phyloP scores from a whole-genome alignment of 441 rosid genomes.

The Bruguiera hainesii region DNA sequence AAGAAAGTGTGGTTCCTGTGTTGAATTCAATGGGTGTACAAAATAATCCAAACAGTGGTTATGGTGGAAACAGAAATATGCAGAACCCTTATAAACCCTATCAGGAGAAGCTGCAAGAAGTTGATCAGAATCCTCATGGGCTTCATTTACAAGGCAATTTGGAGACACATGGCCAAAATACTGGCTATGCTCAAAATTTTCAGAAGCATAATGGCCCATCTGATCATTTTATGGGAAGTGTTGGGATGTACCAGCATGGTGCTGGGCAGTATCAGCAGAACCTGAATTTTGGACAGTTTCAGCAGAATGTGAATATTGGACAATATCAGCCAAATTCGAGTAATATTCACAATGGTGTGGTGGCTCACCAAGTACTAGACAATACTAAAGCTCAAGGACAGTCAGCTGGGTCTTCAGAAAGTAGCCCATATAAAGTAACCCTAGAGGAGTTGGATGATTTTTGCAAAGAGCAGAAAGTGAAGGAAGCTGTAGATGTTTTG shows the following conservation, averaged over 20 bases:
- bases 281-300: conserved; percentile 14
- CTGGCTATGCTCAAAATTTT: conserved; percentile 16
- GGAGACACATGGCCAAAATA: conserved; percentile 2
- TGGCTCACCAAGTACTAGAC: conserved; percentile 13
- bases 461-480: conserved; percentile 52
- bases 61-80: conserved; percentile 7
- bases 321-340: conserved; percentile 12
- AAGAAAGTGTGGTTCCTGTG: conserved; percentile 6
- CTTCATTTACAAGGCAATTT: conserved; percentile 3
- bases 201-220: conserved; percentile 11
- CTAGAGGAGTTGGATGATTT: conserved; percentile 49
- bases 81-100: background rate
- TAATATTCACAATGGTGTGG: conserved; percentile 2
- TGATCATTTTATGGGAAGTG: conserved; percentile 11
- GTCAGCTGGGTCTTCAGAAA: conserved; percentile 22
- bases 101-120: background rate
- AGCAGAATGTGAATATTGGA: conserved; percentile 13
- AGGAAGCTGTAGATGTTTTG: conserved; percentile 51
- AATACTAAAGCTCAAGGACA: conserved; percentile 15
- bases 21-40: conserved; percentile 6
- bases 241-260: conserved; percentile 12
- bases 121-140: background rate
- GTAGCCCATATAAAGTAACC: conserved; percentile 11
- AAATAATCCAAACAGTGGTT: conserved; percentile 11
- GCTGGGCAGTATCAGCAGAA: conserved; percentile 22